Evolutionary conservation across 306 rosid genomes (phyloP).

Genomic region (Corylus heterophylla): DNA sequence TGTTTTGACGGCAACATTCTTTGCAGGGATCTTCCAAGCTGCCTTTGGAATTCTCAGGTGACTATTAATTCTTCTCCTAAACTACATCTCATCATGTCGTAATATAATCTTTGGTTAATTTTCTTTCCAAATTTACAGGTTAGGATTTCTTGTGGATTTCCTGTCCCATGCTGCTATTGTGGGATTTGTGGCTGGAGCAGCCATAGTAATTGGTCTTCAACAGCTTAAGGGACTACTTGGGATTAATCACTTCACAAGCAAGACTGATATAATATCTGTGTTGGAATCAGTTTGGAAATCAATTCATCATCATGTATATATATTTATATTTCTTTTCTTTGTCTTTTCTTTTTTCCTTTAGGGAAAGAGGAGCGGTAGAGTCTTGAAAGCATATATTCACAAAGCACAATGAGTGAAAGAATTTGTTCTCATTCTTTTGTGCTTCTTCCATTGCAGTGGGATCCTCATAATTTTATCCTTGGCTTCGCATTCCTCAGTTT

Average conservation of each 20-base stretch:
- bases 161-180: conserved; percentile 72
- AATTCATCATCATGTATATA: conserved; percentile 48
- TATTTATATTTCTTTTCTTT: conserved; percentile 1
- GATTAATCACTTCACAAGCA: conserved; percentile 56
- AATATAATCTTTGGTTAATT: background rate
- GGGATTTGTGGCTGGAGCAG: conserved; percentile 79
- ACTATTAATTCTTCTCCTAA: background rate
- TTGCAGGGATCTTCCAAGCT: conserved; percentile 79
- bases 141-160: conserved; percentile 76
- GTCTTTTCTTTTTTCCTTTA: background rate
- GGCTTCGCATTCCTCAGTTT: conserved; percentile 69
- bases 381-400: conserved; percentile 12
- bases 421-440: conserved; percentile 11
- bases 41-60: conserved; percentile 75
- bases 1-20: conserved; percentile 67
- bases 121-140: conserved; percentile 32
- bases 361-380: background rate
- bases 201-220: conserved; percentile 77
- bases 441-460: conserved; percentile 57
- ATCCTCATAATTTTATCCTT: conserved; percentile 58
- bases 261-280: conserved; percentile 70
- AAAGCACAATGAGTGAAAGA: conserved; percentile 6
- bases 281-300: conserved; percentile 48
- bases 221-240: conserved; percentile 77
- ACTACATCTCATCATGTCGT: background rate